A percentile compares a stretch with the other conserved stretches of the same genome.
phyloP scores from a whole-genome alignment of 176 grass and related monocot species.

The Hyparrhenia diplandra region DNA sequence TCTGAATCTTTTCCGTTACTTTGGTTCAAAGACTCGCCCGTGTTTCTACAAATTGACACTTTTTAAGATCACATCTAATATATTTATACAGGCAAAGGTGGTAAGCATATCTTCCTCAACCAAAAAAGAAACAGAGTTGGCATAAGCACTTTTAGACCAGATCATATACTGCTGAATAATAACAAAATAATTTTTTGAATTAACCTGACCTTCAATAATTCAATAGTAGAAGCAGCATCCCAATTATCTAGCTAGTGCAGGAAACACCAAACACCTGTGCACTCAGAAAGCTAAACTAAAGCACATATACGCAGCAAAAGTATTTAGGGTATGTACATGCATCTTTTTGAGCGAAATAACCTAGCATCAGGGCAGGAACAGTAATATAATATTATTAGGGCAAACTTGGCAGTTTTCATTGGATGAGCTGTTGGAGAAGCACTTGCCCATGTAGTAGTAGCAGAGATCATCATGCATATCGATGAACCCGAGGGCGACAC shows the following conservation, averaged over 20 bases:
- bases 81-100: background rate
- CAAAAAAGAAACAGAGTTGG: background rate
- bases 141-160: slow-evolving; percentile 24
- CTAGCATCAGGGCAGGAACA: background rate
- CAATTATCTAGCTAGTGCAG: background rate
- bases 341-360: background rate
- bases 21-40: slow-evolving; percentile 16
- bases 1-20: slow-evolving; percentile 45
- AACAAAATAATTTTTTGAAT: background rate
- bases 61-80: slow-evolving; percentile 8
- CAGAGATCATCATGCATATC: background rate
- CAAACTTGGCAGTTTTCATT: background rate
- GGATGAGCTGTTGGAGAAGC: slow-evolving; percentile 1
- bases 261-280: background rate
- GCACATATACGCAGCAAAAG: background rate
- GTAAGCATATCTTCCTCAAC: background rate
- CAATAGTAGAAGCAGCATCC: slow-evolving; percentile 5
- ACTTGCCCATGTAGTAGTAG: background rate
- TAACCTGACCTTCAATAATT: slow-evolving; percentile 17
- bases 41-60: background rate
- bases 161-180: background rate
- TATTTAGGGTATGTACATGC: background rate
- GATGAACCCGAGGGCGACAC: slow-evolving; percentile 20
- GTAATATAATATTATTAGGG: background rate
- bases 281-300: background rate